Percentiles rank a stretch among this genome's conserved stretches.
phyloP scores from a whole-genome alignment of 371 early-diverging fungal species.

The Catenaria anguillulae region DNA sequence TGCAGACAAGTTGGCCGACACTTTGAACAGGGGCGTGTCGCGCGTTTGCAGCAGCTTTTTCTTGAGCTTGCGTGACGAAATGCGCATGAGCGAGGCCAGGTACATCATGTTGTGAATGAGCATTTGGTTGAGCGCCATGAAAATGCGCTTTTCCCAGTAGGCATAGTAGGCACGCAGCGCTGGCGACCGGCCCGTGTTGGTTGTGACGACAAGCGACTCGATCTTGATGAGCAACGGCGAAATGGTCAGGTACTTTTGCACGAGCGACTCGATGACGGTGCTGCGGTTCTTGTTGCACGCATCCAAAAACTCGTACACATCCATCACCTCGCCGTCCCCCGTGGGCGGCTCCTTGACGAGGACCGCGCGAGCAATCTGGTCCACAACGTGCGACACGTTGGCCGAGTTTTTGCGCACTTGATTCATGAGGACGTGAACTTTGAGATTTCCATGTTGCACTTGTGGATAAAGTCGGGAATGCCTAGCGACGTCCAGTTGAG shows the following conservation, averaged over 20 bases:
- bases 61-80: slow-evolving; percentile 7
- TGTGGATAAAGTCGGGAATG: slow-evolving; percentile 35
- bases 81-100: slow-evolving; percentile 16
- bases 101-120: slow-evolving; percentile 30
- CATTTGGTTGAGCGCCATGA: slow-evolving; percentile 34
- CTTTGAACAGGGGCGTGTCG: slow-evolving; percentile 28
- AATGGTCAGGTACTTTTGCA: slow-evolving; percentile 35
- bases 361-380: slow-evolving; percentile 28
- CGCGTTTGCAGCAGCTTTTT: slow-evolving; percentile 7
- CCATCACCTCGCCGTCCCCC: slow-evolving; percentile 24
- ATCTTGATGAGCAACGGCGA: slow-evolving; percentile 41
- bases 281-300: slow-evolving; percentile 26
- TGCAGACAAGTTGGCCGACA: slow-evolving; percentile 33
- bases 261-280: slow-evolving; percentile 24
- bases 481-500: slow-evolving; percentile 45
- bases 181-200: slow-evolving; percentile 37
- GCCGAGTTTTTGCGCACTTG: slow-evolving; percentile 38
- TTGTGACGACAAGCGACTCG: slow-evolving; percentile 39
- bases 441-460: slow-evolving; percentile 36
- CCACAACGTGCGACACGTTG: slow-evolving; percentile 32
- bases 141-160: slow-evolving; percentile 35
- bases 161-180: slow-evolving; percentile 34
- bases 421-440: slow-evolving; percentile 41
- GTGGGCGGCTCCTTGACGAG: slow-evolving; percentile 29
- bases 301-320: slow-evolving; percentile 44